These are phyloP conservation scores for Pilatotrama ljubarskyi DNA, from an alignment of 768 basidiomycete genomes.

Conservation along the genomic window DNA sequence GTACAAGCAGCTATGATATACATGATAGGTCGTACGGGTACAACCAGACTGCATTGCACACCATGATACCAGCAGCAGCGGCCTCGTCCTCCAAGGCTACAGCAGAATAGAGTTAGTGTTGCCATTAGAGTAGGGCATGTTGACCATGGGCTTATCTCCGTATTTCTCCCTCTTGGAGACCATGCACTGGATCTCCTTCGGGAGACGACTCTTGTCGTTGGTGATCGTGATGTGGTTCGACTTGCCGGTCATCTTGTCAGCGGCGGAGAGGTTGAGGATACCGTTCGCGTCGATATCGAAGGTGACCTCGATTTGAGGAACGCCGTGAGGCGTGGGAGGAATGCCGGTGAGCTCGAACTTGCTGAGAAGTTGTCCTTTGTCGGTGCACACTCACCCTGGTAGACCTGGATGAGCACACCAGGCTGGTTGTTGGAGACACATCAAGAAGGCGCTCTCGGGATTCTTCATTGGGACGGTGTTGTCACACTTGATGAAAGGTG, in stretches of 20 bases:
- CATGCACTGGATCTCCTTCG: slow-evolving; percentile 98
- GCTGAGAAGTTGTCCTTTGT: slow-evolving; percentile 98
- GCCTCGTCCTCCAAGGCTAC: slow-evolving; percentile 85
- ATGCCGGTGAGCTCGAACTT: slow-evolving; percentile 98
- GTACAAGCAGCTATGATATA: no score
- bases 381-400: slow-evolving; percentile 96
- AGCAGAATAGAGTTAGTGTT: slow-evolving; percentile 15
- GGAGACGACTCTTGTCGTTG: slow-evolving; percentile 95
- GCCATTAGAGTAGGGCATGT: background rate
- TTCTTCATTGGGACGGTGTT: slow-evolving; percentile 99
- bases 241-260: slow-evolving; percentile 97
- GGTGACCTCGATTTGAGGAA: slow-evolving; percentile 96
- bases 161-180: slow-evolving; percentile 92
- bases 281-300: no score
- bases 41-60: slow-evolving; percentile 93
- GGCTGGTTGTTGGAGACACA: slow-evolving; percentile 98
- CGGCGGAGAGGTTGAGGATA: slow-evolving; percentile 94
- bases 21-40: slow-evolving; percentile 97
- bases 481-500: slow-evolving; percentile 96
- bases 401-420: slow-evolving; percentile 97
- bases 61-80: slow-evolving; percentile 74
- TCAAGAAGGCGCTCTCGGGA: slow-evolving; percentile 97
- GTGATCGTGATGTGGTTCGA: slow-evolving; percentile 92
- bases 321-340: slow-evolving; percentile 95
- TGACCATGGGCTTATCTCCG: slow-evolving; percentile 55